Base-by-base conservation (phyloP, 352 stramenopile species). In the Globisporangium solare region DNA sequence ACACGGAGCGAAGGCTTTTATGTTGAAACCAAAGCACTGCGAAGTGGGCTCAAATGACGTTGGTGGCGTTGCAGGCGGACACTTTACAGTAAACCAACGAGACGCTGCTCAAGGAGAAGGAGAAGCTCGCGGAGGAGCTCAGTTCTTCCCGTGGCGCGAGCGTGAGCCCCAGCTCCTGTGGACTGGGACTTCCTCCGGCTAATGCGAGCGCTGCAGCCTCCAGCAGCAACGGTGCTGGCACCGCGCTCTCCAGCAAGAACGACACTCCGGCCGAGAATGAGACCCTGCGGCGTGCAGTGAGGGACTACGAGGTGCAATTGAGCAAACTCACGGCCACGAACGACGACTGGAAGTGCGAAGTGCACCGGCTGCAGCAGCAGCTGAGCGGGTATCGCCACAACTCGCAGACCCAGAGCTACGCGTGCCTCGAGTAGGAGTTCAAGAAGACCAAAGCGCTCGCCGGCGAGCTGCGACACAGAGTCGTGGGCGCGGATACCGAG, bases 341-440 rank as follows among this genome's bases (percentile, higher is more conserved):
- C 24, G 73, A 80, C 22, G 73, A 88, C 17, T 63, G 66, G 15
- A 72, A 70, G 6, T 39, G 54, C 5, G 71, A 86, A 37, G 43
- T 73, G 0, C 68, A 83, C 24, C 70, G 76, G 0, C 63, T 86
- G 37, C 71, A 87, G 48, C 78, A 89, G 45, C 77, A 88, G 12
- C 46, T 87, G 12, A 67, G 58, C 45, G 71, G 70, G 3, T 56
- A 75, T 42, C 69, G 72, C 8, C 72, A 88, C 55, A 83, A 72
- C 50, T 73, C 74, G 14, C 77, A 86, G 63, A 69, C 74, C 12
- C 77, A 86, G 63, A 69, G 58, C 56, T 83, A 66, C 35, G 63
- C 53, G 6, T 67, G 70, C 13, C 69, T 92, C 12, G 72, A 86
- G 47, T 86, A 85, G 35, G 73, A 85, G n/a, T 46, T 61, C 3